A percentile compares a stretch with the other conserved stretches of the same genome.
Conservation (phyloP, 208 protist genomes). For the Naegleria fowleri region DNA sequence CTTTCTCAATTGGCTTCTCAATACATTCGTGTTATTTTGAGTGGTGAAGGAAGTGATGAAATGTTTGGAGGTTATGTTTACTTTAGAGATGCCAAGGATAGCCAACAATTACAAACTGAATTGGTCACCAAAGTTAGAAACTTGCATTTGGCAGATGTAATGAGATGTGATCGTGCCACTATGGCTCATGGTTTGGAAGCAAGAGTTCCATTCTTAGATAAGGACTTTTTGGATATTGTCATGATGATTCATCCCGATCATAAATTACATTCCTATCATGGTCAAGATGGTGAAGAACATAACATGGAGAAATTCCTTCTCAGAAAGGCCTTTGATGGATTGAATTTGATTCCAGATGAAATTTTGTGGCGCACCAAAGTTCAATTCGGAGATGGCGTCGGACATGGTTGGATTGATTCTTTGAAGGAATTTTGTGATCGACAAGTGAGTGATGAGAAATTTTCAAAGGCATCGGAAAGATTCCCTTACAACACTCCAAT, state of each 20-base stretch:
- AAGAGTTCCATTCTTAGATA: conserved; percentile 80
- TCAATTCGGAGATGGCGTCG: conserved; percentile 73
- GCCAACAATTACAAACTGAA: conserved; percentile 61
- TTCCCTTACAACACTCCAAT: conserved; percentile 72
- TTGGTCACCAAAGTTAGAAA: conserved; percentile 42
- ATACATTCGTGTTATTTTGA: conserved; percentile 23
- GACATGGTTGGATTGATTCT: conserved; percentile 78
- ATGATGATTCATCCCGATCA: conserved; percentile 64
- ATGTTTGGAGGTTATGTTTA: conserved; percentile 77
- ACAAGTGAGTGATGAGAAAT: conserved; percentile 58
- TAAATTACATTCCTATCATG: conserved; percentile 49
- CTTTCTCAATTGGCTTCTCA: conserved; percentile 52
- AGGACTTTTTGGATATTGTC: conserved; percentile 54
- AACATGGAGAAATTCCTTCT: conserved; percentile 56
- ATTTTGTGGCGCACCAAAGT: conserved; percentile 57
- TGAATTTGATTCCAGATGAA: conserved; percentile 60
- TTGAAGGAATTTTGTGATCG: conserved; percentile 60
- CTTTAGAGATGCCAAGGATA: conserved; percentile 74
- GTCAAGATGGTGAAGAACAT: neutral
- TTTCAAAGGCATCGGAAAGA: conserved; percentile 42
- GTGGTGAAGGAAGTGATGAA: conserved; percentile 69
- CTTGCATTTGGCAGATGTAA: conserved; percentile 67
- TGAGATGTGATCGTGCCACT: conserved; percentile 77
- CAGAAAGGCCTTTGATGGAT: conserved; percentile 54
- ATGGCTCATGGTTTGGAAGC: conserved; percentile 78